Evolutionary conservation across 179 eudicot genomes (phyloP).

Genomic region (Corrigiola litoralis): DNA sequence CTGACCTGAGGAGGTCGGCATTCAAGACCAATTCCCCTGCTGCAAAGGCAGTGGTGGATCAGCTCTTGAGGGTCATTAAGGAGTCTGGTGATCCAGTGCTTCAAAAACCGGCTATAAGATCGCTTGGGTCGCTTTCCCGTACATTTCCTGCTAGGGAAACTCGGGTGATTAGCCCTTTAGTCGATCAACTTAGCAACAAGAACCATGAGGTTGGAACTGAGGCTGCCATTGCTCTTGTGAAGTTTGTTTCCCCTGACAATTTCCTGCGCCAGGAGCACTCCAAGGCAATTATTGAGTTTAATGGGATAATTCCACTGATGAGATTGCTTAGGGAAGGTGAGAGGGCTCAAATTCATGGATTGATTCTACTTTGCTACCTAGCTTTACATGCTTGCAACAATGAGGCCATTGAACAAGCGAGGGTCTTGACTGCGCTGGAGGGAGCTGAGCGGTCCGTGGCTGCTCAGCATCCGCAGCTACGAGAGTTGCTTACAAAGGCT

Average conservation of each 20-base stretch:
- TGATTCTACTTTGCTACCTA: conserved; percentile 60
- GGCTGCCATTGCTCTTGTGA: conserved; percentile 56
- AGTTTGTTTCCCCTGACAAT: conserved; percentile 65
- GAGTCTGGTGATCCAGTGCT: conserved; percentile 24
- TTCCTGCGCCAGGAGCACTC: conserved; percentile 55
- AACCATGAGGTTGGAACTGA: conserved; percentile 54
- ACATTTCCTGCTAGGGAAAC: conserved; percentile 70
- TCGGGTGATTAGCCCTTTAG: conserved; percentile 56
- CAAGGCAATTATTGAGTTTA: conserved; percentile 54
- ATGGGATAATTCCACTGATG: conserved; percentile 53
- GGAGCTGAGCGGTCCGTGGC: conserved; percentile 35
- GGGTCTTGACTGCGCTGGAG: conserved; percentile 57
- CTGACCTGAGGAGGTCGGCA: conserved; percentile 67
- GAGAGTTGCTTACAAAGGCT: conserved; percentile 53
- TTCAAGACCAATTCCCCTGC: conserved; percentile 80
- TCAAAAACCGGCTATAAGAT: conserved; percentile 43
- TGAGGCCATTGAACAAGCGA: conserved; percentile 48
- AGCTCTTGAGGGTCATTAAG: conserved; percentile 52
- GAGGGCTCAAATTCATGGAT: conserved; percentile 31
- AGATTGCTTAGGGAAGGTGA: conserved; percentile 51
- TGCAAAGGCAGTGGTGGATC: conserved; percentile 72
- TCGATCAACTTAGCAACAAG: conserved; percentile 41
- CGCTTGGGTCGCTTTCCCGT: conserved; percentile 69
- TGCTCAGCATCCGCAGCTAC: conserved; percentile 45
- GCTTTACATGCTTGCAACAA: conserved; percentile 53